Percentiles rank a stretch among this genome's conserved stretches.
Evolutionary conservation across 768 basidiomycete genomes (phyloP).

Genomic region (Tricholoma furcatifolium): DNA sequence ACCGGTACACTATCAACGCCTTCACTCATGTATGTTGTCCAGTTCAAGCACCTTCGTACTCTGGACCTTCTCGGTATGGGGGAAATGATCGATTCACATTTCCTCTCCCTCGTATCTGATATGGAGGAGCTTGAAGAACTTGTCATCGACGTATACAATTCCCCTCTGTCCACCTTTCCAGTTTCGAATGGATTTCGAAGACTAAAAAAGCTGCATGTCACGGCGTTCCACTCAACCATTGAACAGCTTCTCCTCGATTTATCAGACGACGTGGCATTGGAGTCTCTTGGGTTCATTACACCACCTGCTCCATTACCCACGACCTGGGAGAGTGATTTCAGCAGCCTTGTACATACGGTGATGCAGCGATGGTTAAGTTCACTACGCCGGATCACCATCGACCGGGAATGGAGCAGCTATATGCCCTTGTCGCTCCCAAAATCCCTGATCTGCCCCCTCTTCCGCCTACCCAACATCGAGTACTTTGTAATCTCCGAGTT

Average conservation of each 20-base stretch:
- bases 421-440: background rate
- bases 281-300: background rate
- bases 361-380: background rate
- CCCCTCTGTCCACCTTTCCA: background rate
- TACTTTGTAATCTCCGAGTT: background rate
- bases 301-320: background rate
- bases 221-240: background rate
- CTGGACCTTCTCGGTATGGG: slow-evolving; percentile 5
- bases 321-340: slow-evolving; percentile 3
- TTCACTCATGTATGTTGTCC: background rate
- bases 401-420: slow-evolving; percentile 2
- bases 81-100: background rate
- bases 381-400: slow-evolving; percentile 1
- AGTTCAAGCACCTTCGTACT: slow-evolving; percentile 2
- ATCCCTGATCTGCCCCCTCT: background rate
- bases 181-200: background rate
- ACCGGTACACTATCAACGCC: background rate
- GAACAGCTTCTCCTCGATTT: slow-evolving; percentile 1
- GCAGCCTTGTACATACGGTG: background rate
- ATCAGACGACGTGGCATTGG: background rate
- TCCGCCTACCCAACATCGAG: background rate
- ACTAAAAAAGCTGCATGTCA: slow-evolving; percentile 1
- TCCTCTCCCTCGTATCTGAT: background rate
- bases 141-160: slow-evolving; percentile 2
- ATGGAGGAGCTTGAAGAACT: slow-evolving; percentile 2